Base-by-base conservation (phyloP, 2,329 filamentous ascomycete species). In the Microsporum ferrugineum region DNA sequence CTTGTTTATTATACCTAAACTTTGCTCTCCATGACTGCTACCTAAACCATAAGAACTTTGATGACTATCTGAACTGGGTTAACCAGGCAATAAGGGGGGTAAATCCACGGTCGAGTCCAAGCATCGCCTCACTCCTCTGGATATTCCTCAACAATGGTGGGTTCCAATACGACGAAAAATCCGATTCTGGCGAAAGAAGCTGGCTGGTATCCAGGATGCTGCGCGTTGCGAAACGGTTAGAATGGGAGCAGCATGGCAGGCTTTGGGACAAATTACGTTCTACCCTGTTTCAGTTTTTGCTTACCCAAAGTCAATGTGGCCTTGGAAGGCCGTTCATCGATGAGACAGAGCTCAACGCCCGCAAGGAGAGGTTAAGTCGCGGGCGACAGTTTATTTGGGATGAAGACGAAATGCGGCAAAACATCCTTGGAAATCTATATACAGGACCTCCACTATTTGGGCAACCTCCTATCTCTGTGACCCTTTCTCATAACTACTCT, bases 131-230 rank as follows among this genome's bases (percentile, higher is more conserved):
- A 1, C 61, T 71, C 5, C 64, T 71, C 1, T 71, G 70, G 70
- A 62, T 71, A 17, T 71, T 71, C 41, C 63, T 71, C 27, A 66
- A 66, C 34, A 68, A 69, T 39, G 69, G 69, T 33, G 70, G 70
- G 14, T 71, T 67, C 56, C 64, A 68, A 6, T 55, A 49, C 14
- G 63, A 59, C 5, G 61, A 69, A 17, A 41, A 62, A 6, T 47
- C 65, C n/a, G 66, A 70, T 45, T 61, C 65, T 23, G 68, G 69
- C 8, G 69, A 69, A 57, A 60, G 70, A 61, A 71, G 67, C 62
- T 71, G 70, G 70, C 61, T 69, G 17, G 70, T 71, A 14, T 71
- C 70, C 4, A 67, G 69, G 43, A 69, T 71, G 69, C 58, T 71
- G 38, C 68, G 70, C 31, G 65, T 71, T 14, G 67, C 67, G 33